Evolutionary conservation across 2,329 filamentous ascomycete genomes (phyloP).

Genomic region (Botrytis fabae): DNA sequence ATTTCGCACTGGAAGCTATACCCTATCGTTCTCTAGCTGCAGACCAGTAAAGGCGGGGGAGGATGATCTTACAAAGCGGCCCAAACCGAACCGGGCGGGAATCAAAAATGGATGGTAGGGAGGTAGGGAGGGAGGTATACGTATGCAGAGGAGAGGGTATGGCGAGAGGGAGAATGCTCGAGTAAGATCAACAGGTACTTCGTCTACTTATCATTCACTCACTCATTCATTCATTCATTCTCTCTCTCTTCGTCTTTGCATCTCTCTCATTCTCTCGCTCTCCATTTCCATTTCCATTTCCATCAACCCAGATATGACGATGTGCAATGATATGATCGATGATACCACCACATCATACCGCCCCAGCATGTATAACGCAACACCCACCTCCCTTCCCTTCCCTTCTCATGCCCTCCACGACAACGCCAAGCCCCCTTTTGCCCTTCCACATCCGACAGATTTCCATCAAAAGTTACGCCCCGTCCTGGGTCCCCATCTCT

Average conservation of each 20-base stretch:
- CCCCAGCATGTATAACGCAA: not conserved
- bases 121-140: not conserved
- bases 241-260: no score
- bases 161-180: no score
- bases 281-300: not conserved
- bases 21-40: constrained; percentile 4
- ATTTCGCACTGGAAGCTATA: not conserved
- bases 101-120: not conserved
- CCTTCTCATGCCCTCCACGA: not conserved
- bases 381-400: not conserved
- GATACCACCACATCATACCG: not conserved
- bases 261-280: not conserved
- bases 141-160: no score
- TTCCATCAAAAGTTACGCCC: not conserved
- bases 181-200: not conserved
- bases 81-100: constrained; percentile 10
- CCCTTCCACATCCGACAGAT: constrained; percentile 1
- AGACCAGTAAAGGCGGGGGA: not conserved
- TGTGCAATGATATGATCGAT: not conserved
- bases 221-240: no score
- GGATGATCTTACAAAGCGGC: constrained; percentile 4
- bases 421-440: constrained; percentile 21
- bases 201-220: no score
- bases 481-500: not conserved
- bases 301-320: not conserved